Evolutionary conservation across 176 grass and related monocot genomes (phyloP).

Genomic region (Oryza longistaminata): DNA sequence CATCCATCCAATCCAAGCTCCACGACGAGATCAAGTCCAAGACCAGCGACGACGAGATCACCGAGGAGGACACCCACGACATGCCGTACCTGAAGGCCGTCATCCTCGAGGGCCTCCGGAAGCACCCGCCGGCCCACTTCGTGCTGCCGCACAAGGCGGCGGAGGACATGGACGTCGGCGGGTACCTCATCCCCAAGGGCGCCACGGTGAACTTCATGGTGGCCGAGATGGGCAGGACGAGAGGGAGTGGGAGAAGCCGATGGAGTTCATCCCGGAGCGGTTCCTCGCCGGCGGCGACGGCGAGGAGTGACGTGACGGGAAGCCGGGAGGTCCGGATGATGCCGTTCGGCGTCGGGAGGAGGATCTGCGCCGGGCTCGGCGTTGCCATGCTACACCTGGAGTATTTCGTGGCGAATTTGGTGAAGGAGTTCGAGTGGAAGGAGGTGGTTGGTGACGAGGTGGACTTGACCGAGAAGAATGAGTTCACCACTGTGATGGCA

Average conservation of each 20-base stretch:
- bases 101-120: conserved; percentile 56
- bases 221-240: conserved; percentile 52
- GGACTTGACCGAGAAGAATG: conserved; percentile 34
- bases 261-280: conserved; percentile 60
- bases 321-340: conserved; percentile 57
- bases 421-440: conserved; percentile 47
- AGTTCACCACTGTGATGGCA: conserved; percentile 53
- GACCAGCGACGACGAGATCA: conserved; percentile 9
- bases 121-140: conserved; percentile 59
- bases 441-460: conserved; percentile 41
- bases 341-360: conserved; percentile 51
- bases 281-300: conserved; percentile 57
- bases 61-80: conserved; percentile 46
- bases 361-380: conserved; percentile 41
- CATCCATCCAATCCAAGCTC: conserved; percentile 43
- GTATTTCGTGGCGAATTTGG: conserved; percentile 59
- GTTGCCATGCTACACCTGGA: conserved; percentile 50
- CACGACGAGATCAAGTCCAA: conserved; percentile 33
- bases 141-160: conserved; percentile 49
- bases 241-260: conserved; percentile 47
- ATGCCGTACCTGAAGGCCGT: conserved; percentile 72
- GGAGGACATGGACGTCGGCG: conserved; percentile 49
- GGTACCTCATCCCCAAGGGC: conserved; percentile 55
- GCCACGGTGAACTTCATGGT: conserved; percentile 64
- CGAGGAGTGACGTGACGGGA: conserved; percentile 57